phyloP scores from a whole-genome alignment of 2,329 filamentous ascomycete genomes.

The Falciphora oryzae region DNA sequence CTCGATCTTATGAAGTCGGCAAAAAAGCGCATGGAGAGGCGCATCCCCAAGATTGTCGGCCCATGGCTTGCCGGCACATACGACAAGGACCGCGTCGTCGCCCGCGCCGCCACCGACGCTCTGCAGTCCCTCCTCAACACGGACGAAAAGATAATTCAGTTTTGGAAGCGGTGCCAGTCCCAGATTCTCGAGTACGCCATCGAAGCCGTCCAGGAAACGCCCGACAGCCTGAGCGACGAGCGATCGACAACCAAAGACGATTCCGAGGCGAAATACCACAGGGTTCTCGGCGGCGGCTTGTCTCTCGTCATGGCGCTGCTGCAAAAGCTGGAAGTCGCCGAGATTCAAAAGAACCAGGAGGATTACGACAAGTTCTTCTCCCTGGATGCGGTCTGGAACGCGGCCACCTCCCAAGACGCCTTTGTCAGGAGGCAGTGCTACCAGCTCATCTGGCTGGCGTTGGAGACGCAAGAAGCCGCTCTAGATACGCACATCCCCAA shows the following conservation, averaged over 20 bases:
- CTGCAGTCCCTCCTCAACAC: constrained; percentile 70
- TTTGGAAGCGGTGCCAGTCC: constrained; percentile 77
- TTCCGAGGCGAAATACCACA: constrained; percentile 75
- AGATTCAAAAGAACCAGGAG: constrained; percentile 53
- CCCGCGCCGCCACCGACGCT: constrained; percentile 71
- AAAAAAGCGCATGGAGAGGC: constrained; percentile 77
- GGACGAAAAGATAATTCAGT: constrained; percentile 67
- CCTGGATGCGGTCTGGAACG: constrained; percentile 60
- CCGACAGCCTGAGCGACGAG: constrained; percentile 82
- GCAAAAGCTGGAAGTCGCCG: constrained; percentile 39
- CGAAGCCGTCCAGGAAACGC: constrained; percentile 73
- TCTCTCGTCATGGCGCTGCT: constrained; percentile 50
- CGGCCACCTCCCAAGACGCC: constrained; percentile 57
- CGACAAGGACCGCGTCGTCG: constrained; percentile 74
- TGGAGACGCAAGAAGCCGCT: constrained; percentile 40
- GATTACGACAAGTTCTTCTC: constrained; percentile 62
- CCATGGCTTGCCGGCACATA: constrained; percentile 90
- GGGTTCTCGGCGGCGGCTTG: constrained; percentile 58
- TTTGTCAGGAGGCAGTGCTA: constrained; percentile 45
- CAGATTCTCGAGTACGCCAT: constrained; percentile 78
- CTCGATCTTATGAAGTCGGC: constrained; percentile 53
- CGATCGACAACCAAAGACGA: constrained; percentile 79
- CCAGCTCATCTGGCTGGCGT: constrained; percentile 43
- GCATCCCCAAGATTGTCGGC: constrained; percentile 71
- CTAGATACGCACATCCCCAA: constrained; percentile 43